phyloP scores from a whole-genome alignment of 2,329 filamentous ascomycete species.

The Colletotrichum magnum region DNA sequence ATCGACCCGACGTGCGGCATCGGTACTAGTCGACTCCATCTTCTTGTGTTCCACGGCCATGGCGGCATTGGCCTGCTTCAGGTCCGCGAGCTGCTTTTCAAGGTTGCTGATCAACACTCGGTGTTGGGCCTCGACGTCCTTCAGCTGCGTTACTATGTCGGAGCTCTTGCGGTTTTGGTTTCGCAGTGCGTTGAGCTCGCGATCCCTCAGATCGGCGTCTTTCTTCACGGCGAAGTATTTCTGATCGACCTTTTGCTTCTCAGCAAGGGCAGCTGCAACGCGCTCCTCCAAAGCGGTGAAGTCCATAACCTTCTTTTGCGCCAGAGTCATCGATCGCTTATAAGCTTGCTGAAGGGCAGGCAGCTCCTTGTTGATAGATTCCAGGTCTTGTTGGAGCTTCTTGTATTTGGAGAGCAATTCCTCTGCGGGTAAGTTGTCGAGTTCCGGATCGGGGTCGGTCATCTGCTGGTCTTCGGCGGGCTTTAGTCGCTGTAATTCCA shows the following conservation, averaged over 20 bases:
- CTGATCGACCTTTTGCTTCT: constrained; percentile 97
- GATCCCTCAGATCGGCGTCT: constrained; percentile 86
- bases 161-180: constrained; percentile 90
- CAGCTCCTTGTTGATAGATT: constrained; percentile 88
- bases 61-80: constrained; percentile 82
- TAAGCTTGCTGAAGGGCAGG: constrained; percentile 92
- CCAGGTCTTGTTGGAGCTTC: constrained; percentile 84
- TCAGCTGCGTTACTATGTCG: constrained; percentile 93
- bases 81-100: constrained; percentile 90
- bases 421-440: constrained; percentile 75
- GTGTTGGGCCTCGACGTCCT: constrained; percentile 87
- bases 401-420: constrained; percentile 81
- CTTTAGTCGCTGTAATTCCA: constrained; percentile 81
- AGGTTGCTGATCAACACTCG: constrained; percentile 83
- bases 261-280: constrained; percentile 79
- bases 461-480: constrained; percentile 62
- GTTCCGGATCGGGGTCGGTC: constrained; percentile 59
- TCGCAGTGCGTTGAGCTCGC: constrained; percentile 84
- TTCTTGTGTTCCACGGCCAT: constrained; percentile 81
- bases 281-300: constrained; percentile 83
- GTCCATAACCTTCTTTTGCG: constrained; percentile 89
- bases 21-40: constrained; percentile 79
- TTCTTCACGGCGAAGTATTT: constrained; percentile 98
- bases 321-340: constrained; percentile 88
- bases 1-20: constrained; percentile 79